A percentile compares a stretch with the other conserved stretches of the same genome.
These are phyloP conservation scores for Shiraia sp. DNA, from an alignment of 2,329 filamentous ascomycete genomes.

Conservation along the genomic window DNA sequence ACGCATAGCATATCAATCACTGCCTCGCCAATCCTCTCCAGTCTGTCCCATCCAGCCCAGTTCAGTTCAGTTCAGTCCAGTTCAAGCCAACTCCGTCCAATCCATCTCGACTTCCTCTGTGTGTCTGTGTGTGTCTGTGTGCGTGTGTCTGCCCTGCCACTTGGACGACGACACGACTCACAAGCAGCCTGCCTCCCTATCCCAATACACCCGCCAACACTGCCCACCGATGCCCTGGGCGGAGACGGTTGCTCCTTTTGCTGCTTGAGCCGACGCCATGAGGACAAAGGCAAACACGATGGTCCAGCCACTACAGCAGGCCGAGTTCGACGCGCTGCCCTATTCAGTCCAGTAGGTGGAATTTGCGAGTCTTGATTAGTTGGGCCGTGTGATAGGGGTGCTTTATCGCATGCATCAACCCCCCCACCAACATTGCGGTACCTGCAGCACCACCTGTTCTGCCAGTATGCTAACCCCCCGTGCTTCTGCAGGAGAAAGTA, in stretches of 20 bases:
- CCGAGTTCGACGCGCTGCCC: conserved; percentile 49
- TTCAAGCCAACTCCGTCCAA: too few species aligned
- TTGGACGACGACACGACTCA: neutral
- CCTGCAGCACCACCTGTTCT: conserved; percentile 25
- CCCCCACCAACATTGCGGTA: conserved; percentile 26
- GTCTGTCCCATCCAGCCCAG: neutral
- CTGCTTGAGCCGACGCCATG: conserved; percentile 29
- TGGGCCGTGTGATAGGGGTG: conserved; percentile 21
- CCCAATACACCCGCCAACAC: too few species aligned
- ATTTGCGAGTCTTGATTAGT: conserved; percentile 16
- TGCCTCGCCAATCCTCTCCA: conserved; percentile 5
- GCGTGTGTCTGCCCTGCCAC: neutral
- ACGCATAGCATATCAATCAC: conserved; percentile 7
- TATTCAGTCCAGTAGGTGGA: conserved; percentile 49
- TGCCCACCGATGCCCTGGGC: too few species aligned
- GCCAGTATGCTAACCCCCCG: conserved; percentile 25
- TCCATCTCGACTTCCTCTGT: too few species aligned
- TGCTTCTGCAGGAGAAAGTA: conserved; percentile 59
- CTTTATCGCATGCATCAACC: conserved; percentile 30
- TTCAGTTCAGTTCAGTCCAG: too few species aligned
- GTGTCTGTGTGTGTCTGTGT: too few species aligned
- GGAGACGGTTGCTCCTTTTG: neutral
- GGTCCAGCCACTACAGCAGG: conserved; percentile 35
- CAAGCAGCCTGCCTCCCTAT: too few species aligned
- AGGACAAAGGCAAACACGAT: conserved; percentile 27